Evolutionary conservation across 2,329 filamentous ascomycete genomes (phyloP).

Genomic region (Ophiostoma quercus): DNA sequence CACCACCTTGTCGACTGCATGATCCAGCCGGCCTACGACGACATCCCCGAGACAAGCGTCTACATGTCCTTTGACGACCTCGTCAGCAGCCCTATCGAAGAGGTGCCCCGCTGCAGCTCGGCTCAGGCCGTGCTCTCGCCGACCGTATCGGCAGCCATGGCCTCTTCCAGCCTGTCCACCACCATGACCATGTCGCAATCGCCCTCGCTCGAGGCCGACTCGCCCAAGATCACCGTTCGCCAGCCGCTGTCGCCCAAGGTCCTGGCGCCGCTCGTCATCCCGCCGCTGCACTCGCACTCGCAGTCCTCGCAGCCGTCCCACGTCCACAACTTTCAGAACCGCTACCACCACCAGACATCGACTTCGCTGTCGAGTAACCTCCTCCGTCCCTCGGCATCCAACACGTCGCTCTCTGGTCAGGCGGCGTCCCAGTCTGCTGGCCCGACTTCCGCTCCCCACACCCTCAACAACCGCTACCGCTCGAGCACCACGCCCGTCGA

Average conservation of each 20-base stretch:
- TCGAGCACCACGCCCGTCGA: conserved; percentile 43
- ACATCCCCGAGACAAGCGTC: conserved; percentile 32
- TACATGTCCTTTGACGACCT: conserved; percentile 28
- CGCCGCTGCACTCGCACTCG: conserved; percentile 30
- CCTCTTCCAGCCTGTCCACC: not conserved
- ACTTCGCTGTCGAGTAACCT: conserved; percentile 19
- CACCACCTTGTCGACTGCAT: conserved; percentile 40
- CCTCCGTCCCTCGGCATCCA: conserved; percentile 30
- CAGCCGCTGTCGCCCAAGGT: conserved; percentile 49
- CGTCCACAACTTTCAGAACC: not conserved
- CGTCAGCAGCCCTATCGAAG: conserved; percentile 27
- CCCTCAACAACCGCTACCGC: conserved; percentile 39
- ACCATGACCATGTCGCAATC: not conserved
- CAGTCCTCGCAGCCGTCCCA: not conserved
- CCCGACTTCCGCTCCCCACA: conserved; percentile 25
- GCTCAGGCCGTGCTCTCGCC: conserved; percentile 26
- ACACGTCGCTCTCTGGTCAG: conserved; percentile 37
- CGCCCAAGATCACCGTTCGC: conserved; percentile 9
- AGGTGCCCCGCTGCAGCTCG: conserved; percentile 28
- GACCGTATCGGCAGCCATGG: conserved; percentile 13
- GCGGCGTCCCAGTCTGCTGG: not conserved
- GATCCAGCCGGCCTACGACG: conserved; percentile 33
- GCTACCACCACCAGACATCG: conserved; percentile 21
- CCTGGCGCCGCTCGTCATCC: conserved; percentile 55
- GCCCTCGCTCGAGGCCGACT: not conserved